phyloP scores from a whole-genome alignment of 1,284 basidiomycete species.

The Phellopilus nigrolimitatus region DNA sequence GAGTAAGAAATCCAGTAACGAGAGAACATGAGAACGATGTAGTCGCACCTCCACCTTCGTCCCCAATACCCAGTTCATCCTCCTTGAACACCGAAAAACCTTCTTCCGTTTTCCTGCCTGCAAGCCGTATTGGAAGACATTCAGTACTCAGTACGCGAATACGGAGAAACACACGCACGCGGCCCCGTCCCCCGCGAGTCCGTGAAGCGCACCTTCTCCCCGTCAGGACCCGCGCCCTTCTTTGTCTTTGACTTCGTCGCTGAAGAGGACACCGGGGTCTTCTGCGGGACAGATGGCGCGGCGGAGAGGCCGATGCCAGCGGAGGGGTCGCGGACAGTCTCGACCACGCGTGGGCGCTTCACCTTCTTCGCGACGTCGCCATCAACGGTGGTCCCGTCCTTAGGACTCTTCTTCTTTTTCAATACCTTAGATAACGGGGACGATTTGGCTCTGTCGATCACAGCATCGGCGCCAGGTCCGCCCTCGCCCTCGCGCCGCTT shows the following conservation, averaged over 20 bases:
- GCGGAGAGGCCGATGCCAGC: background rate
- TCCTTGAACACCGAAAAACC: slow-evolving; percentile 85
- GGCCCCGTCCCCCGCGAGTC: slow-evolving; percentile 18
- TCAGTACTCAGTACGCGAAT: background rate
- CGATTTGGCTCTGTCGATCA: background rate
- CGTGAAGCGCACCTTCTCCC: slow-evolving; percentile 6
- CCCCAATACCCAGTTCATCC: slow-evolving; percentile 74
- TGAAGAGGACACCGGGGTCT: background rate
- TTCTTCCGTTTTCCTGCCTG: slow-evolving; percentile 81
- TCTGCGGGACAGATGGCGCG: background rate
- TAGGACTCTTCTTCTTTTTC: background rate
- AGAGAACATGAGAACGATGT: background rate
- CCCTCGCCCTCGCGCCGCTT: background rate
- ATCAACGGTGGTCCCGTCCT: background rate
- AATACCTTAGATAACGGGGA: background rate
- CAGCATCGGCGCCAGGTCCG: background rate
- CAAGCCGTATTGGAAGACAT: background rate
- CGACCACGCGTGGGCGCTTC: slow-evolving; percentile 7
- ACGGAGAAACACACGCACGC: slow-evolving; percentile 9
- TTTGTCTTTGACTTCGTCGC: background rate
- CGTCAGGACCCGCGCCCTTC: background rate
- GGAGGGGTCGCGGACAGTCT: slow-evolving; percentile 18
- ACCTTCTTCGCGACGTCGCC: slow-evolving; percentile 2
- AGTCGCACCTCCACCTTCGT: slow-evolving; percentile 70
- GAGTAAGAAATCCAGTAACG: no score